phyloP scores from a whole-genome alignment of 768 basidiomycete genomes.

The Boletus reticulatus region DNA sequence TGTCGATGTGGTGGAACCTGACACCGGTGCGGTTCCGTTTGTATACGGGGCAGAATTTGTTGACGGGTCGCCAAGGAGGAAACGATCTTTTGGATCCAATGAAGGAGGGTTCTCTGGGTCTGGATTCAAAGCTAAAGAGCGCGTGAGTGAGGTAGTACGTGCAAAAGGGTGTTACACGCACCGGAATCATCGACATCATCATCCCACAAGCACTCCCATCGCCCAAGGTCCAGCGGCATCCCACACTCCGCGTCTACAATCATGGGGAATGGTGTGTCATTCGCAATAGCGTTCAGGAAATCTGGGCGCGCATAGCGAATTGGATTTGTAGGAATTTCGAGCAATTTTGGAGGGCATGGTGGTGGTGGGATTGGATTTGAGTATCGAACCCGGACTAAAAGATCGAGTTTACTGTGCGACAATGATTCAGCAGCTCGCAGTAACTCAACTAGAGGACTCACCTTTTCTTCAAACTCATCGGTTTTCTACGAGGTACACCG shows the following conservation, averaged over 20 bases:
- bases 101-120: conserved; percentile 53
- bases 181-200: conserved; percentile 71
- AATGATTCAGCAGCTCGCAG: not conserved
- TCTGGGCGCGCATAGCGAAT: conserved; percentile 84
- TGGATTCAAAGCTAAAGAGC: conserved; percentile 57
- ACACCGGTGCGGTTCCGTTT: conserved; percentile 35
- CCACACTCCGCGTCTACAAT: conserved; percentile 96
- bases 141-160: not conserved
- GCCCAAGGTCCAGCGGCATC: conserved; percentile 89
- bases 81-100: conserved; percentile 74
- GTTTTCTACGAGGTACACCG: not conserved
- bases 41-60: conserved; percentile 42
- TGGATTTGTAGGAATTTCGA: conserved; percentile 89
- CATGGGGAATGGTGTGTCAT: conserved; percentile 87
- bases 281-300: conserved; percentile 77
- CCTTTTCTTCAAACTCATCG: conserved; percentile 62
- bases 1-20: conserved; percentile 40
- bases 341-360: conserved; percentile 94
- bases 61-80: conserved; percentile 69
- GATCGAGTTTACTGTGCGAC: conserved; percentile 71
- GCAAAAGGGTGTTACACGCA: conserved; percentile 30
- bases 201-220: conserved; percentile 81
- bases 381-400: conserved; percentile 91
- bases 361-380: conserved; percentile 93
- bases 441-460: conserved; percentile 12